Conservation (phyloP, 208 protist species). For the Herpetomonas muscarum region DNA sequence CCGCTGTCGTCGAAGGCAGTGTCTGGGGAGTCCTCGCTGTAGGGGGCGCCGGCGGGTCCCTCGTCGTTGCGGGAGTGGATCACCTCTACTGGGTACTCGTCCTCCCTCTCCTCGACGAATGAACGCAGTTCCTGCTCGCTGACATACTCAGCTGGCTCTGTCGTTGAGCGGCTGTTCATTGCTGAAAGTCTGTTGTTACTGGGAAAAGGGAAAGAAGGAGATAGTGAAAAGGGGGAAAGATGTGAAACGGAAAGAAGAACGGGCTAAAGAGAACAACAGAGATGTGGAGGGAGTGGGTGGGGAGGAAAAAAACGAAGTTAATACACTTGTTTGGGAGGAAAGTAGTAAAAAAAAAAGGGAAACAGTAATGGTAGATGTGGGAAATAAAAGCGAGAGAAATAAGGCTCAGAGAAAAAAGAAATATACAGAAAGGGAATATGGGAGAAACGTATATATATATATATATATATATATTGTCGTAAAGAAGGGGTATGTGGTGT, state of each 20-base stretch:
- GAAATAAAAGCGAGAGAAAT: not conserved
- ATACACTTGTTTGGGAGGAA: no score
- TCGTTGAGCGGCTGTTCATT: not conserved
- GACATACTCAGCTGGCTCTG: not conserved
- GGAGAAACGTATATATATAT: no score
- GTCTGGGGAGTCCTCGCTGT: not conserved
- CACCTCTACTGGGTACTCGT: not conserved
- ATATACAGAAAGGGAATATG: no score
- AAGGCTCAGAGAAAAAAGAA: not conserved
- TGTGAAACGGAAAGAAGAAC: constrained; percentile 5
- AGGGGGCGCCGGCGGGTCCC: not conserved
- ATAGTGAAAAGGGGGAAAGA: not conserved
- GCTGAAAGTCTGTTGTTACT: not conserved
- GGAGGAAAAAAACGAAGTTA: no score
- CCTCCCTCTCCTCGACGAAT: not conserved
- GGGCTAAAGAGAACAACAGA: constrained; percentile 2
- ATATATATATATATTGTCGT: no score
- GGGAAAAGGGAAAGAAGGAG: not conserved
- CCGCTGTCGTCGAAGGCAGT: not conserved
- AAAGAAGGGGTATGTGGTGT: no score
- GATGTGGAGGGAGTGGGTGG: no score
- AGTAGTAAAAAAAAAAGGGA: not conserved
- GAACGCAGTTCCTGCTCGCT: not conserved
- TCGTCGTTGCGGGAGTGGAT: not conserved
- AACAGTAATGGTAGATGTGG: not conserved